A percentile compares a stretch with the other conserved stretches of the same genome.
phyloP scores from a whole-genome alignment of 352 stramenopile genomes.

The Phytophthora aleatoria region DNA sequence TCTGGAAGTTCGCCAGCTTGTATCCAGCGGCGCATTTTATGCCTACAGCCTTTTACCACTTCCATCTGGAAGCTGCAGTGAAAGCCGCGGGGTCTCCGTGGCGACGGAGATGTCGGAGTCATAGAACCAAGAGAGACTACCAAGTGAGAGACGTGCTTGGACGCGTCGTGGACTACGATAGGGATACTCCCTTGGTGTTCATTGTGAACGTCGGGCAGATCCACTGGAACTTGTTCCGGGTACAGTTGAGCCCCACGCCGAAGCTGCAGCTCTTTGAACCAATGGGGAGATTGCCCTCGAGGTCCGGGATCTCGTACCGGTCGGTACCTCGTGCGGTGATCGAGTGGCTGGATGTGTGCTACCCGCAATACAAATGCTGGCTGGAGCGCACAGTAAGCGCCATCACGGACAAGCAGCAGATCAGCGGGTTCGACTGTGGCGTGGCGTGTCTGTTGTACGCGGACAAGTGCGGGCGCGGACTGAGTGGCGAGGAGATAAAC shows the following conservation, averaged over 20 bases:
- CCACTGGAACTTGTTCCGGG: slow-evolving; percentile 90
- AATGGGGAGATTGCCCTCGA: slow-evolving; percentile 72
- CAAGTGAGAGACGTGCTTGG: slow-evolving; percentile 78
- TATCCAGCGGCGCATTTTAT: slow-evolving; percentile 82
- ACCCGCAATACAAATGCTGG: slow-evolving; percentile 68
- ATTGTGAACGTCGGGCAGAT: slow-evolving; percentile 80
- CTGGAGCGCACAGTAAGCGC: slow-evolving; percentile 60
- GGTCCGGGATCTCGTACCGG: slow-evolving; percentile 67
- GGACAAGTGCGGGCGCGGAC: slow-evolving; percentile 77
- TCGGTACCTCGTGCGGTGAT: slow-evolving; percentile 81
- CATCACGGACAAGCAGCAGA: slow-evolving; percentile 86
- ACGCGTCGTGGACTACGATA: slow-evolving; percentile 59
- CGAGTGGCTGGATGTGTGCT: slow-evolving; percentile 85
- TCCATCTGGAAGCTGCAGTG: slow-evolving; percentile 47
- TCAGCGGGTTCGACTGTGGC: slow-evolving; percentile 90
- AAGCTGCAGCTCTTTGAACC: slow-evolving; percentile 90
- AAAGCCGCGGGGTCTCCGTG: slow-evolving; percentile 14
- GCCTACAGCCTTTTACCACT: slow-evolving; percentile 85
- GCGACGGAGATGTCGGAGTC: slow-evolving; percentile 16
- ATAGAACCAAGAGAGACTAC: slow-evolving; percentile 27
- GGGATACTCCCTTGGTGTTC: slow-evolving; percentile 74
- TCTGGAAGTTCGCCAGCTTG: slow-evolving; percentile 76
- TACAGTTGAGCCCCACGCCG: slow-evolving; percentile 66
- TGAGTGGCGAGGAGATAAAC: slow-evolving; percentile 66
- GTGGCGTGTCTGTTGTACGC: slow-evolving; percentile 89